These are phyloP conservation scores for Ceratobasidium sp. DNA, from an alignment of 1,284 basidiomycete genomes.

Conservation along the genomic window DNA sequence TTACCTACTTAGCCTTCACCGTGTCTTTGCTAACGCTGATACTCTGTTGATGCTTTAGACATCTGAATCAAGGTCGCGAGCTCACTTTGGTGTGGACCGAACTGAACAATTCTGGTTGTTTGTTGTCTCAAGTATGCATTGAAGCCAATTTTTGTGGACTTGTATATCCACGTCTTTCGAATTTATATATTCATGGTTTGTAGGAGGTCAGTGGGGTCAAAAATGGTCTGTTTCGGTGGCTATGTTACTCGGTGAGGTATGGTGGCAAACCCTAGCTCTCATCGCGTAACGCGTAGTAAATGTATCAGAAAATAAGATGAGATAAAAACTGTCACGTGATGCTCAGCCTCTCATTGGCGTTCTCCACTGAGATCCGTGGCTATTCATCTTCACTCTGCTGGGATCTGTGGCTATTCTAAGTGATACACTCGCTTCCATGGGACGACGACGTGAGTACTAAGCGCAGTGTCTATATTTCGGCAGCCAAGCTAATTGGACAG, in stretches of 20 bases:
- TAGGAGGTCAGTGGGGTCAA: not conserved
- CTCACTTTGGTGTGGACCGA: not conserved
- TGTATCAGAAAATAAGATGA: too few relatives aligned
- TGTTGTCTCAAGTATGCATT: not conserved
- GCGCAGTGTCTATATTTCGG: too few relatives aligned
- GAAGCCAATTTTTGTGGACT: not conserved
- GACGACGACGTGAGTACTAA: too few relatives aligned
- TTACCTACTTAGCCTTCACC: not conserved
- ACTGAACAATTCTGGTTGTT: not conserved
- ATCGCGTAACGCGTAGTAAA: too few relatives aligned
- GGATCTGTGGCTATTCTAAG: too few relatives aligned
- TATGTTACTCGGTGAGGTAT: constrained; percentile 57
- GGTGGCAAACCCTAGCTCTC: constrained; percentile 83
- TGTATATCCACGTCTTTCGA: not conserved
- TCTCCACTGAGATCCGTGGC: too few relatives aligned
- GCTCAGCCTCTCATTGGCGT: too few relatives aligned
- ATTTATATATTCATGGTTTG: constrained; percentile 12
- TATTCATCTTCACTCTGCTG: too few relatives aligned
- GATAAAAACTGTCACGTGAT: too few relatives aligned
- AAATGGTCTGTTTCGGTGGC: not conserved
- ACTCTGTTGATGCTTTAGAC: constrained; percentile 4
- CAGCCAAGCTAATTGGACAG: too few relatives aligned
- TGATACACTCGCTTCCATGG: too few relatives aligned
- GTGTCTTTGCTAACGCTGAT: constrained; percentile 22
- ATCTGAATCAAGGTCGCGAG: constrained; percentile 6